Evolutionary conservation across 495 filamentous ascomycete genomes (phyloP).

Genomic region (Penicillium manginii): DNA sequence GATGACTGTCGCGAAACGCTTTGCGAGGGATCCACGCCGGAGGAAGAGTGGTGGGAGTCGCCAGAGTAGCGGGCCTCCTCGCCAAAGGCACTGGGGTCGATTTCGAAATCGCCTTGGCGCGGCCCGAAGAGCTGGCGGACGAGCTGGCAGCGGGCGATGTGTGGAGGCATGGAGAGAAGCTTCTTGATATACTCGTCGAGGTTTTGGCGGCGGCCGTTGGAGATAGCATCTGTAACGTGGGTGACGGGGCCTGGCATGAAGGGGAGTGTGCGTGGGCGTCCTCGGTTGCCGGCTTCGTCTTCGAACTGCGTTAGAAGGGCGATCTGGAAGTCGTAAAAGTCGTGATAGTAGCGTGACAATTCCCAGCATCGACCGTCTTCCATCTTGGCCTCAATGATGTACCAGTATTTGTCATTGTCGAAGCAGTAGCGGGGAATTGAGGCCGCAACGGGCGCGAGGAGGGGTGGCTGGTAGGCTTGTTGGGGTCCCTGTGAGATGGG

Average conservation of each 20-base stretch:
- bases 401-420: conserved; percentile 98
- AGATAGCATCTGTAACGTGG: conserved; percentile 96
- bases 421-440: conserved; percentile 93
- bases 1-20: conserved; percentile 77
- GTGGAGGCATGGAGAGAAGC: conserved; percentile 76
- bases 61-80: conserved; percentile 72
- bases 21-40: conserved; percentile 51
- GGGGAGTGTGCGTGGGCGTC: conserved; percentile 79
- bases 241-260: conserved; percentile 99
- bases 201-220: conserved; percentile 86
- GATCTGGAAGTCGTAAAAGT: conserved; percentile 99
- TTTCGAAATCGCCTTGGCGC: conserved; percentile 88
- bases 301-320: conserved; percentile 92
- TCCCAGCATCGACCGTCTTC: conserved; percentile 94
- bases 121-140: conserved; percentile 91
- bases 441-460: conserved; percentile 69
- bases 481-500: conserved; percentile 27
- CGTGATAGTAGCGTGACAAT: conserved; percentile 90
- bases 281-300: conserved; percentile 82
- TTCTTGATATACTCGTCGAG: conserved; percentile 95
- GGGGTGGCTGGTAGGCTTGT: conserved; percentile 35
- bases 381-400: conserved; percentile 89
- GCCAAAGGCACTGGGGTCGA: conserved; percentile 67
- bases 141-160: conserved; percentile 80
- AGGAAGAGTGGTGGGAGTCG: conserved; percentile 75